Conservation (phyloP, 345 rosid species). For the Chamaenerion angustifolium region DNA sequence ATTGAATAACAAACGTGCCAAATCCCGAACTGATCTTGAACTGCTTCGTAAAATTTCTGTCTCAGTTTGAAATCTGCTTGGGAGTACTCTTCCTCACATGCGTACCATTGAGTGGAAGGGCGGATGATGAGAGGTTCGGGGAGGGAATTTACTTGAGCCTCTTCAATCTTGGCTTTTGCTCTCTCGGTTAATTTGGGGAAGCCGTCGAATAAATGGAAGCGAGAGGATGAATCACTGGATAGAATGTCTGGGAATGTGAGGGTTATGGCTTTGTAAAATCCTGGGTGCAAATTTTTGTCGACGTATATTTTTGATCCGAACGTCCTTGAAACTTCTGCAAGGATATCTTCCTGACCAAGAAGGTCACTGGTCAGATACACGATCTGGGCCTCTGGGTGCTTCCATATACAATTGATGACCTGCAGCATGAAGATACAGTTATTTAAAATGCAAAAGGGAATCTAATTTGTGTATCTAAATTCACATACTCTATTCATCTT, state of each 20-base stretch:
- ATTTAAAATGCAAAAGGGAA: too few relatives aligned
- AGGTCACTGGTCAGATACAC: constrained; percentile 69
- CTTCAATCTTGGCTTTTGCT: constrained; percentile 44
- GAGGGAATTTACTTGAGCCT: constrained; percentile 43
- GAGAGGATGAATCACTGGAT: constrained; percentile 51
- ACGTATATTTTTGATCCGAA: constrained; percentile 79
- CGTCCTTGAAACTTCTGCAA: constrained; percentile 34
- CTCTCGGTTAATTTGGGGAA: constrained; percentile 63
- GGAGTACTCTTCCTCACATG: constrained; percentile 35
- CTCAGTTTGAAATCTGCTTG: constrained; percentile 21
- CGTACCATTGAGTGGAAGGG: constrained; percentile 88
- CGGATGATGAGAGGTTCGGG: constrained; percentile 67
- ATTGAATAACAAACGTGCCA: constrained; percentile 91
- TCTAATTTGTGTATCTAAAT: too few relatives aligned
- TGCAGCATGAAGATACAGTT: constrained; percentile 8
- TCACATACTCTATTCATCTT: too few relatives aligned
- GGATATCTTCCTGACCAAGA: constrained; percentile 78
- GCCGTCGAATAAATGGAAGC: constrained; percentile 57
- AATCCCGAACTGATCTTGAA: constrained; percentile 59
- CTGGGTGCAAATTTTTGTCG: constrained; percentile 37
- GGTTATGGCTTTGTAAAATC: constrained; percentile 30
- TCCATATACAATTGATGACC: constrained; percentile 80
- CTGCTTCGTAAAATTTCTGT: constrained; percentile 46
- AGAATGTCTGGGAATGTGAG: constrained; percentile 46
- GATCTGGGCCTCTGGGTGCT: constrained; percentile 46